Base-by-base conservation (phyloP, 2,329 filamentous ascomycete genomes). In the Alternaria sp. region DNA sequence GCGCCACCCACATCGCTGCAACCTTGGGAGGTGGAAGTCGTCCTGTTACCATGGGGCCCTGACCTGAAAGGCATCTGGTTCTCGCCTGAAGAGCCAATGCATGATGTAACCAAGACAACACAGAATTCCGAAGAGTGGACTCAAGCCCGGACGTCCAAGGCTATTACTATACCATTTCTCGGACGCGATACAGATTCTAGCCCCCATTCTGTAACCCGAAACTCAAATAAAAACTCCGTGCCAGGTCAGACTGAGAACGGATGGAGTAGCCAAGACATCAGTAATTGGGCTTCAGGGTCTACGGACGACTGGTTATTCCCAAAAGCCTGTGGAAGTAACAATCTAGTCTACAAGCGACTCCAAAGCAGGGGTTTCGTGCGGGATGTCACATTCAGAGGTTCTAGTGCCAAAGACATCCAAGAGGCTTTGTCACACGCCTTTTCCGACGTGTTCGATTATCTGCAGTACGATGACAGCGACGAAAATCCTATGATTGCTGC, bases 21-120 rank as follows among this genome's bases (percentile, higher is more conserved):
- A 41, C 89, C 91, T 0, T 93, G 91, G 89, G 86, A 91, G 65
- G 81, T 94, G 2, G 91, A 94, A 71, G 89, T 94, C 5, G 87
- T 94, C 1, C 87, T 93, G 58, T 75, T 94, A 7, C 91, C 91
- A 1, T 94, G 92, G 74, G 85, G 85, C 5, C 77, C 80, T 42
- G 75, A 82, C n/a, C 71, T 87, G 22, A 80, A 78, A 61, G 85
- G 85, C 2, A 80, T 87, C 22, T 87, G 85, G 85, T 84, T 81
- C 54, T 78, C 81, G 8, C 72, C 78, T 8, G 74, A 76, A 48
- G 81, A 80, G 60, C 75, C 73, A 57, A 77, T 77, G 69, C 75
- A 78, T 62, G 69, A 79, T 62, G 58, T 70, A 7, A 67, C 75
- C 34, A 70, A 63, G 16, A 73, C 70, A 9, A 81, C 81, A 11